Percentiles rank a stretch among this genome's conserved stretches.
These are phyloP conservation scores for Rhexocercosporidium sp. DNA, from an alignment of 2,329 filamentous ascomycete genomes.

Conservation along the genomic window DNA sequence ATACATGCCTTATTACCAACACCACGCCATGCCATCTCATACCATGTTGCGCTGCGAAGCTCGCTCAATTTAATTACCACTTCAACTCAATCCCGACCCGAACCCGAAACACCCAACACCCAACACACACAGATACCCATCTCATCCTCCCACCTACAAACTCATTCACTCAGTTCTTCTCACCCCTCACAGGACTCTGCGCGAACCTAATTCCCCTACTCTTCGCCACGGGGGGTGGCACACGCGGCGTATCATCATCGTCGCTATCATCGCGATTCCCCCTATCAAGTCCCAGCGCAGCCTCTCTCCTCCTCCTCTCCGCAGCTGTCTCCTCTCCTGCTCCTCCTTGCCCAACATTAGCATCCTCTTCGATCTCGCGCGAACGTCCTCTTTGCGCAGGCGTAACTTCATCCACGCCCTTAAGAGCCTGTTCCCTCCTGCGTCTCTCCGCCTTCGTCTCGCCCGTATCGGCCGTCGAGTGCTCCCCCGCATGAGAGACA, in stretches of 20 bases:
- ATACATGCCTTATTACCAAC: neutral
- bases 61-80: neutral
- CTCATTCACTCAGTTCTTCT: slow-evolving; percentile 16
- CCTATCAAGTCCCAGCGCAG: slow-evolving; percentile 62
- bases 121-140: neutral
- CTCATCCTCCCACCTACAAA: neutral
- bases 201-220: slow-evolving; percentile 42
- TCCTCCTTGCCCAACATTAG: slow-evolving; percentile 29
- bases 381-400: slow-evolving; percentile 24
- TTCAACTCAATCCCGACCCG: no score
- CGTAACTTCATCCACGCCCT: slow-evolving; percentile 48
- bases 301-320: slow-evolving; percentile 74
- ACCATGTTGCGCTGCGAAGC: neutral
- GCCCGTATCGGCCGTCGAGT: slow-evolving; percentile 38
- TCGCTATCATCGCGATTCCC: slow-evolving; percentile 34
- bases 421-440: slow-evolving; percentile 62
- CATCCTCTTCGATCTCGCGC: slow-evolving; percentile 22
- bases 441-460: slow-evolving; percentile 75
- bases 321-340: slow-evolving; percentile 67
- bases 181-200: slow-evolving; percentile 40
- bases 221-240: slow-evolving; percentile 36
- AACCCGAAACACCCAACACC: no score
- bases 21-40: neutral
- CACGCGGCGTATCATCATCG: slow-evolving; percentile 40
- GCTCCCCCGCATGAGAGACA: neutral